Base-by-base conservation (phyloP, 2,329 filamentous ascomycete genomes). In the Periglandula ipomoeae region DNA sequence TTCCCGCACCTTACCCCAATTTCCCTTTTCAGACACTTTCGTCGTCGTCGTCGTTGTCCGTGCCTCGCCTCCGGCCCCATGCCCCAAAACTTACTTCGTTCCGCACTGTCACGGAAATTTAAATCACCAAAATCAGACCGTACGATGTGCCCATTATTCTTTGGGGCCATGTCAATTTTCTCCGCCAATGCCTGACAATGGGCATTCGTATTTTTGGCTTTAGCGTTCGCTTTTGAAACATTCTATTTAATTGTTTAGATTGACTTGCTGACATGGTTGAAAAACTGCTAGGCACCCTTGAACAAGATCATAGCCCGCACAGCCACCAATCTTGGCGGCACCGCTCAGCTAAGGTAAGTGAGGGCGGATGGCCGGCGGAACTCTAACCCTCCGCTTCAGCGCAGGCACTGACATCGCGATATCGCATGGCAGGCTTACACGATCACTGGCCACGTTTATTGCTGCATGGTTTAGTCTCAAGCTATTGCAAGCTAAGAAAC, bases 401-500 rank as follows among this genome's bases (percentile, higher is more conserved):
- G 10, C 2, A 30, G 27, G 27, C 9, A 10, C 47, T 49, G 19
- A 48, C 39, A n/a, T 43, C 20, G 19, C 23, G 32, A n/a, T 17
- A 20, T 23, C 10, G 23, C 17, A 26, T 30, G 11, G 26, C 45
- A 82, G 79, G 52, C 62, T 82, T 38, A 67, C 77, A 47, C 71
- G 73, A 68, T 81, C 73, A 70, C 56, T 81, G n/a, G 73, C 79
- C 24, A 70, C 75, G 1, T 82, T 83, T 58, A 65, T 79, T 30
- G 73, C 79, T 5, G 77, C 71, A 30, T 83, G 76, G 72, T 63
- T 76, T 47, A 75, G 79, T 59, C 62, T 83, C 24, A 69, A 68
- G 49, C 67, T 83, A 6, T 65, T 84, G 11, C 79, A 82, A 60
- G 75, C 76, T 19, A 79, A 78, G 57, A 66, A 52, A 32, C 53